These are phyloP conservation scores for Lipomyces sp. DNA, from an alignment of 805 yeast genomes.

Conservation along the genomic window DNA sequence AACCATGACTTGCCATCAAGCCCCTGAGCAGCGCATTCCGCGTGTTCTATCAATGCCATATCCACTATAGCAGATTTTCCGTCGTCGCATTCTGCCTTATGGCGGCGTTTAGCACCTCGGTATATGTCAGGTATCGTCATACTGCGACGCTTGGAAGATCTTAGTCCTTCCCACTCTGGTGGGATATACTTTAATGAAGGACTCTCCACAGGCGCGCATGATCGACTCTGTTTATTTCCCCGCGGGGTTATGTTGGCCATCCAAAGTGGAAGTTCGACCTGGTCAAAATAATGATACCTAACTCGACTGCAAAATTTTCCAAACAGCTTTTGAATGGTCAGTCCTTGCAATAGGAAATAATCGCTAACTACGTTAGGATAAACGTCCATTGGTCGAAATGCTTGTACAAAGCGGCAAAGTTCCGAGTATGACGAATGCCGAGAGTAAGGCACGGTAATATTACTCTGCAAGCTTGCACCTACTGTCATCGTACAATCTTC, in stretches of 20 bases:
- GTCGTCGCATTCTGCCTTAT: too few species aligned
- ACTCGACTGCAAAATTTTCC: slow-evolving; percentile 38
- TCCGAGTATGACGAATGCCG: slow-evolving; percentile 50
- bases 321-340: slow-evolving; percentile 43
- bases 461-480: slow-evolving; percentile 41
- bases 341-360: slow-evolving; percentile 41
- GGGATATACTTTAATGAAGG: too few species aligned
- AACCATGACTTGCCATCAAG: slow-evolving; percentile 1
- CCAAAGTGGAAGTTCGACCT: too few species aligned
- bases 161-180: too few species aligned
- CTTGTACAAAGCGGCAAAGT: slow-evolving; percentile 38
- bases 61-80: too few species aligned
- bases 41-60: not conserved
- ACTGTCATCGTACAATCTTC: too few species aligned
- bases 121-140: too few species aligned
- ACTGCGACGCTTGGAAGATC: too few species aligned
- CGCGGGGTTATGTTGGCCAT: too few species aligned
- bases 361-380: slow-evolving; percentile 44
- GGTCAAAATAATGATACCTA: slow-evolving; percentile 22
- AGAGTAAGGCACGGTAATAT: slow-evolving; percentile 43
- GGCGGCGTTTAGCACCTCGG: too few species aligned
- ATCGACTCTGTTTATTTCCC: too few species aligned
- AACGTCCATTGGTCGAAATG: slow-evolving; percentile 44
- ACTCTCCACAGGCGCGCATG: too few species aligned
- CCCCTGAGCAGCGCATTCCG: not conserved